phyloP scores from a whole-genome alignment of 495 filamentous ascomycete species.

The Durotheca rogersii region DNA sequence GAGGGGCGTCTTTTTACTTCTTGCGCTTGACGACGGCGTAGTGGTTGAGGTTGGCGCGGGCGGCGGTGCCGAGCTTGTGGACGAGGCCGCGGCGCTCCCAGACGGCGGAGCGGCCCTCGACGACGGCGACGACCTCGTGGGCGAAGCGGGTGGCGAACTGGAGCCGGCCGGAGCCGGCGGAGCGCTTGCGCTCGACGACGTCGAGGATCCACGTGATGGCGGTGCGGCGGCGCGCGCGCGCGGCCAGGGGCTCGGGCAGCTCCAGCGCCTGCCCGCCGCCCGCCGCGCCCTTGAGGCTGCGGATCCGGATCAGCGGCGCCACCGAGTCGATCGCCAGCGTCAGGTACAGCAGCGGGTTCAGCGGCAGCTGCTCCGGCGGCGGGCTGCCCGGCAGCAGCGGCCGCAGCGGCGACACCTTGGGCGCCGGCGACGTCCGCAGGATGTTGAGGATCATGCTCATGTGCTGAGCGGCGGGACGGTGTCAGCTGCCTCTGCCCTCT shows the following conservation, averaged over 20 bases:
- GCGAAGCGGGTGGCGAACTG: conserved; percentile 77
- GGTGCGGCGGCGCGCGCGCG: conserved; percentile 70
- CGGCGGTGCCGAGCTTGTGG: conserved; percentile 71
- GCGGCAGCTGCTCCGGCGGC: conserved; percentile 68
- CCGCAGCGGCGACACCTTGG: conserved; percentile 62
- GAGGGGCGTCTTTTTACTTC: too few relatives aligned
- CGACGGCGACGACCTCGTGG: conserved; percentile 81
- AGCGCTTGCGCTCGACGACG: conserved; percentile 68
- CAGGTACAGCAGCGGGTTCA: conserved; percentile 76
- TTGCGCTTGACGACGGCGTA: conserved; percentile 14
- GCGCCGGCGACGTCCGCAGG: conserved; percentile 81
- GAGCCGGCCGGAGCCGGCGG: conserved; percentile 59
- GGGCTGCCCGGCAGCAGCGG: conserved; percentile 74
- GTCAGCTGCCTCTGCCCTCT: not conserved
- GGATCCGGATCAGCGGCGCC: conserved; percentile 82
- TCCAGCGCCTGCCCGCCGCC: conserved; percentile 85
- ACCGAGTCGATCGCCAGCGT: conserved; percentile 92
- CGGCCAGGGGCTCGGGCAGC: conserved; percentile 72
- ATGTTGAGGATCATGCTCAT: conserved; percentile 81
- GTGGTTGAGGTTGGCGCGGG: conserved; percentile 67
- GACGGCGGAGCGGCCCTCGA: conserved; percentile 77
- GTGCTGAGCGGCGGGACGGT: conserved; percentile 70
- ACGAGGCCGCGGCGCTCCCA: conserved; percentile 76
- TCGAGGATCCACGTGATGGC: conserved; percentile 89
- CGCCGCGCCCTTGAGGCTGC: conserved; percentile 69